Base-by-base conservation (phyloP, 345 rosid genomes). In the Hibiscus syriacus region DNA sequence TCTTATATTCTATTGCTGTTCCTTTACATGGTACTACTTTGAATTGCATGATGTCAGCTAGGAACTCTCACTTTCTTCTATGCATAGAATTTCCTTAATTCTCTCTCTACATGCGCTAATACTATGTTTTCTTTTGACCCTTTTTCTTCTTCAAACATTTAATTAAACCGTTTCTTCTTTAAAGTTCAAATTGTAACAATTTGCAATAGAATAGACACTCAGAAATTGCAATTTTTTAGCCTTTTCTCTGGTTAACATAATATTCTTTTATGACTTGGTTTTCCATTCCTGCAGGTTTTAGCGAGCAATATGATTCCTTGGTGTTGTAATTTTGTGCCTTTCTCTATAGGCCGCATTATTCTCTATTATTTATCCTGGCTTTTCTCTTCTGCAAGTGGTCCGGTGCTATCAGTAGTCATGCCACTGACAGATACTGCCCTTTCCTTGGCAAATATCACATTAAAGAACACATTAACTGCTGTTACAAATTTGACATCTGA, bases 271-370 rank as follows among this genome's bases (percentile, higher is more conserved):
- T 63, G 53, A 63, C 67, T 39, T 41, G 36, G 25, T 63, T 34
- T 23, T 41, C 29, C 14, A 23, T 63, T 43, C 23, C 62, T 78
- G 70, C 93, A 95, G 99, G 99, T 95, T 74, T 78, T 95, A 29
- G 97, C 96, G 0, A 95, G 99, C 89, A 95, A 92, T 75, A 90
- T 92, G 93, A 95, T 95, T 95, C 90, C 99, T 95, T 30, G 98
- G 97, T 22, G 96, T 88, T 67, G 90, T 95, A 53, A 84, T 95
- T 81, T 87, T 95, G 82, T 90, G 64, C 99, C 99, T 61, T 95
- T 95, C 75, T 86, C 98, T 16, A 55, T 95, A 14, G 99, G 99
- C 69, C 89, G 99, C 71, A 65, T 88, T 36, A 82, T 84, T 53
- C 80, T 95, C 29, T 83, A 88, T 63, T 76, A 90, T 72, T 55